Conservation (phyloP, 1,284 basidiomycete species). For the Cryptococcus sp. region DNA sequence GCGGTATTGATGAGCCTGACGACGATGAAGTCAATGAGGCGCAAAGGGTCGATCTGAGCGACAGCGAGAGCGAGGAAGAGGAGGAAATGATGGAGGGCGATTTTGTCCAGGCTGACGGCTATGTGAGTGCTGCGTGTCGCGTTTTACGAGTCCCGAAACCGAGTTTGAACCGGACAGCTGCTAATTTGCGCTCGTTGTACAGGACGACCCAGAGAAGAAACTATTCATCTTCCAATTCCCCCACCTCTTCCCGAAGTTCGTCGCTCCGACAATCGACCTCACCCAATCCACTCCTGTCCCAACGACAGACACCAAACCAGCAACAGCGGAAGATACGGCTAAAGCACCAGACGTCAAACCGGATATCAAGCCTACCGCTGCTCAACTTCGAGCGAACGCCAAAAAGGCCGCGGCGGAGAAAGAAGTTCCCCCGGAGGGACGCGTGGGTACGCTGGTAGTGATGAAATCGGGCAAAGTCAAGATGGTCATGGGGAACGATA, state of each 20-base stretch:
- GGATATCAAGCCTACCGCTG: constrained; percentile 35
- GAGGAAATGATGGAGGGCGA: constrained; percentile 81
- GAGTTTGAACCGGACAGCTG: too few species aligned
- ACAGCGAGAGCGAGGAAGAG: constrained; percentile 66
- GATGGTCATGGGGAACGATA: constrained; percentile 76
- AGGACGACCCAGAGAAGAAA: constrained; percentile 61
- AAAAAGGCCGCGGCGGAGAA: constrained; percentile 34
- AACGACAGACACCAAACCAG: constrained; percentile 3
- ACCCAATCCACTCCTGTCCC: constrained; percentile 34
- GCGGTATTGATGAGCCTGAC: constrained; percentile 52
- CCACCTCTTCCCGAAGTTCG: constrained; percentile 78
- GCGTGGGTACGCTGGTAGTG: constrained; percentile 78
- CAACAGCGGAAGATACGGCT: constrained; percentile 6
- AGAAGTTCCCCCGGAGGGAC: constrained; percentile 61
- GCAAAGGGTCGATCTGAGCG: constrained; percentile 75
- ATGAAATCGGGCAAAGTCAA: constrained; percentile 83
- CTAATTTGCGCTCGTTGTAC: neutral
- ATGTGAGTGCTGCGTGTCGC: constrained; percentile 28
- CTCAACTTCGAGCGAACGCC: constrained; percentile 22
- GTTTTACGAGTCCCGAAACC: too few species aligned
- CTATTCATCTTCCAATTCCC: constrained; percentile 94
- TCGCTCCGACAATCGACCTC: constrained; percentile 32
- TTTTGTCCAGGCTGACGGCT: constrained; percentile 59
- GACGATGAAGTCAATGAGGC: constrained; percentile 59
- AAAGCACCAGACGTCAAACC: constrained; percentile 31